These are phyloP conservation scores for Hyphopichia buzzinii DNA, from an alignment of 1,139 yeast genomes.

Conservation along the genomic window DNA sequence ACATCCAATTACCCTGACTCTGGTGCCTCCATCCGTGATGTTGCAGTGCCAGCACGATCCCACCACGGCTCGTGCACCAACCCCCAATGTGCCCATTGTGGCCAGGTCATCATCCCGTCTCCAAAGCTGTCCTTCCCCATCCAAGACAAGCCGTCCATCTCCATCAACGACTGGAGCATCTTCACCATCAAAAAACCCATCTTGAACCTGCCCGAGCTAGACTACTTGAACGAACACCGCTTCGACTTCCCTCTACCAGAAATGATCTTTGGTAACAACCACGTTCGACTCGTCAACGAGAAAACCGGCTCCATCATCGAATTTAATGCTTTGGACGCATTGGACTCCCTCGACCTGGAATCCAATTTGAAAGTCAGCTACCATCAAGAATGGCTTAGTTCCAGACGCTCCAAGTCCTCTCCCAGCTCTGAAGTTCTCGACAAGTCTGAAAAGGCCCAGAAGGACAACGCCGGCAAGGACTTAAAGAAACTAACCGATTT, in stretches of 20 bases:
- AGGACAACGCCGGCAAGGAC: conserved; percentile 28
- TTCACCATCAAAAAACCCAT: conserved; percentile 76
- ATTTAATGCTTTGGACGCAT: conserved; percentile 79
- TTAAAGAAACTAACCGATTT: conserved; percentile 39
- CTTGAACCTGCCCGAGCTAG: conserved; percentile 70
- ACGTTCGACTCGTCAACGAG: conserved; percentile 49
- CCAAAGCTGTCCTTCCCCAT: conserved; percentile 65
- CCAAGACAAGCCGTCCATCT: conserved; percentile 62
- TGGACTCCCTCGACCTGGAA: conserved; percentile 55
- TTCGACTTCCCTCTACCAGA: conserved; percentile 88
- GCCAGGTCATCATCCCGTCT: conserved; percentile 69
- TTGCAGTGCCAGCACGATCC: conserved; percentile 32
- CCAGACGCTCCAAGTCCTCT: conserved; percentile 44
- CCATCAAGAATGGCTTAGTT: conserved; percentile 82
- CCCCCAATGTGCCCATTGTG: conserved; percentile 64
- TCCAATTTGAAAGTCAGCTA: conserved; percentile 65
- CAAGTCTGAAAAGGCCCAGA: conserved; percentile 27
- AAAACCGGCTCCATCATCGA: conserved; percentile 47
- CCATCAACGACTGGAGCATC: conserved; percentile 73
- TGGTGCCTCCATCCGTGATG: conserved; percentile 7
- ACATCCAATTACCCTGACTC: neutral
- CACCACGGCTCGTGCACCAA: conserved; percentile 39
- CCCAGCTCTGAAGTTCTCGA: conserved; percentile 17
- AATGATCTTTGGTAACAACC: conserved; percentile 94
- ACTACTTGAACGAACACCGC: conserved; percentile 55